phyloP scores from a whole-genome alignment of 805 yeast species.

The Starmerella geochares region DNA sequence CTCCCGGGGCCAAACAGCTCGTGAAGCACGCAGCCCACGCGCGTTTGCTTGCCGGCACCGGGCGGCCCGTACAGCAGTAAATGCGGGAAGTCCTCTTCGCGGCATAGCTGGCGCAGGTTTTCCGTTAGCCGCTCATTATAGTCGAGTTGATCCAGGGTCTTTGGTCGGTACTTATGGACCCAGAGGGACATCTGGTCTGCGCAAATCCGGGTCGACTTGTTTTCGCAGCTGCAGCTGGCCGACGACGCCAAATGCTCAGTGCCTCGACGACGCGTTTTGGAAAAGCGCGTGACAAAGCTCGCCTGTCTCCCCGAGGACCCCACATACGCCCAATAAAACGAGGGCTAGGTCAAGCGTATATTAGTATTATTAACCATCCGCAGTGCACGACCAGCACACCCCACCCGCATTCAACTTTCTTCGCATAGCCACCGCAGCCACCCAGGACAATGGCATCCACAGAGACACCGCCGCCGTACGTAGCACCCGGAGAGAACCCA shows the following conservation, averaged over 20 bases:
- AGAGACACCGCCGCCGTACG: constrained; percentile 16
- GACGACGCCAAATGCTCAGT: background rate
- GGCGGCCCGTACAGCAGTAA: constrained; percentile 86
- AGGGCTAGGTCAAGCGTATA: too few species aligned
- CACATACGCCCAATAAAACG: too few species aligned
- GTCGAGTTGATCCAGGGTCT: constrained; percentile 48
- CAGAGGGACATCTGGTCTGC: constrained; percentile 46
- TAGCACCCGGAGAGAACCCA: constrained; percentile 20
- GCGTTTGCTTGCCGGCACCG: constrained; percentile 94
- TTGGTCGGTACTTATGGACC: constrained; percentile 93
- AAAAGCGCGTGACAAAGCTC: background rate
- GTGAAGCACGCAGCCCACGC: constrained; percentile 67
- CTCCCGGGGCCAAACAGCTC: constrained; percentile 77
- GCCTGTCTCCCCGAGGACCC: too few species aligned
- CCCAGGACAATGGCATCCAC: background rate
- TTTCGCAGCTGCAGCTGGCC: too few species aligned
- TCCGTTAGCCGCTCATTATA: constrained; percentile 58
- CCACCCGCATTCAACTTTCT: background rate
- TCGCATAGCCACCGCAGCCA: background rate
- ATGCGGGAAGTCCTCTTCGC: constrained; percentile 86
- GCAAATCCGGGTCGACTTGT: too few species aligned
- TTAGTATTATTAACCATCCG: too few species aligned
- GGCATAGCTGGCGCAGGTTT: constrained; percentile 51
- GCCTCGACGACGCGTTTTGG: too few species aligned
- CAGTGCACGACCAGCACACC: too few species aligned